These are phyloP conservation scores for Coriaria nepalensis DNA, from an alignment of 306 rosid species.

Conservation along the genomic window DNA sequence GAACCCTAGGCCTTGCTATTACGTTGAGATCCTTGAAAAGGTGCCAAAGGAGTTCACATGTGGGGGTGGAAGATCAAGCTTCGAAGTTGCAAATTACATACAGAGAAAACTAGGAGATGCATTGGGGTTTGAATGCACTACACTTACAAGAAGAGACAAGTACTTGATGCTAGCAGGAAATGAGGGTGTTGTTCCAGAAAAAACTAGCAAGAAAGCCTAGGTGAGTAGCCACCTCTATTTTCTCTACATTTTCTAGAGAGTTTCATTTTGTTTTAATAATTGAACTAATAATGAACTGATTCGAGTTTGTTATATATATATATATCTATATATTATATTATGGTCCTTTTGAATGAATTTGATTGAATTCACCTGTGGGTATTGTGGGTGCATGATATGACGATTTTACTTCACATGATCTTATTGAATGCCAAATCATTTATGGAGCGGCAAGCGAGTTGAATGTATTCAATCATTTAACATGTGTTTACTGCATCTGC, in stretches of 20 bases:
- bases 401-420: no score
- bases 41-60: constrained; percentile 46
- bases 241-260: neutral
- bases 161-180: constrained; percentile 92
- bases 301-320: no score
- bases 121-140: constrained; percentile 81
- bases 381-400: no score
- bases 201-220: constrained; percentile 11
- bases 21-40: constrained; percentile 49
- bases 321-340: no score
- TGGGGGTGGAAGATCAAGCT: constrained; percentile 51
- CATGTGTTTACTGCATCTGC: no score
- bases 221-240: neutral
- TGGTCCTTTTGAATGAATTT: no score
- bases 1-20: constrained; percentile 69
- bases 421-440: no score
- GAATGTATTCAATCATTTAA: no score
- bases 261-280: no score
- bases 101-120: constrained; percentile 53
- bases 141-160: constrained; percentile 71
- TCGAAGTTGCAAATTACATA: constrained; percentile 68
- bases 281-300: no score
- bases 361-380: no score
- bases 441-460: no score
- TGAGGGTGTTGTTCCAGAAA: constrained; percentile 51